Conservation (phyloP, 2,329 filamentous ascomycete genomes). For the Colletotrichum higginsianum region DNA sequence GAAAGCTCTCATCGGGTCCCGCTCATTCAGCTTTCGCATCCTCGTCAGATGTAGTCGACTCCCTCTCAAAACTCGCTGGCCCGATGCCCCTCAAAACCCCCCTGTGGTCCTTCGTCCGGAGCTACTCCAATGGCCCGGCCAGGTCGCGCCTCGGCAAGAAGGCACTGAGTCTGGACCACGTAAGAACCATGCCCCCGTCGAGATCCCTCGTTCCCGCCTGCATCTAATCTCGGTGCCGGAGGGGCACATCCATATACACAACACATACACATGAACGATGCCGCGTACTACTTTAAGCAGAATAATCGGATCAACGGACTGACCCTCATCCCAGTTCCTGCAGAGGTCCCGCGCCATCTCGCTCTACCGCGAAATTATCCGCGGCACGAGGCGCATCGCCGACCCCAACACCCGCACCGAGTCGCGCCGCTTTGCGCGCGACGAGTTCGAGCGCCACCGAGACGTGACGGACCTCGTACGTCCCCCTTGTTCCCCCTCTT, state of each 20-base stretch:
- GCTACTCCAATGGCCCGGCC: conserved; percentile 54
- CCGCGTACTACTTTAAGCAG: not conserved
- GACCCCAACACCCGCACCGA: conserved; percentile 69
- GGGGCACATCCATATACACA: too few relatives aligned
- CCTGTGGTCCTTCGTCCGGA: conserved; percentile 47
- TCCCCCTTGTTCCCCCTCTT: not conserved
- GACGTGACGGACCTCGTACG: conserved; percentile 69
- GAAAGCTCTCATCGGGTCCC: not conserved
- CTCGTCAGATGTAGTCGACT: conserved; percentile 30
- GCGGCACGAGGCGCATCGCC: conserved; percentile 66
- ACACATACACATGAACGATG: not conserved
- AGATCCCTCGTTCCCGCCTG: not conserved
- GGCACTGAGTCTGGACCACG: conserved; percentile 71
- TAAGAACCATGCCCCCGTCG: conserved; percentile 51
- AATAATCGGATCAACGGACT: not conserved
- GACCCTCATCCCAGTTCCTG: conserved; percentile 64
- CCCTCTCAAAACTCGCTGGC: not conserved
- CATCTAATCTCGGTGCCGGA: not conserved
- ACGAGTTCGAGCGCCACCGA: conserved; percentile 74
- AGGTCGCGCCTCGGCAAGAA: conserved; percentile 56
- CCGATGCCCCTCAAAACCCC: conserved; percentile 29
- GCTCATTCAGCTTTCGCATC: not conserved
- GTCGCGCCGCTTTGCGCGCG: conserved; percentile 69
- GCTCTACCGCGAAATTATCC: conserved; percentile 71
- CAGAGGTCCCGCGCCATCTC: conserved; percentile 69